Conservation (phyloP, 495 filamentous ascomycete species). For the Annulohypoxylon maeteangense region DNA sequence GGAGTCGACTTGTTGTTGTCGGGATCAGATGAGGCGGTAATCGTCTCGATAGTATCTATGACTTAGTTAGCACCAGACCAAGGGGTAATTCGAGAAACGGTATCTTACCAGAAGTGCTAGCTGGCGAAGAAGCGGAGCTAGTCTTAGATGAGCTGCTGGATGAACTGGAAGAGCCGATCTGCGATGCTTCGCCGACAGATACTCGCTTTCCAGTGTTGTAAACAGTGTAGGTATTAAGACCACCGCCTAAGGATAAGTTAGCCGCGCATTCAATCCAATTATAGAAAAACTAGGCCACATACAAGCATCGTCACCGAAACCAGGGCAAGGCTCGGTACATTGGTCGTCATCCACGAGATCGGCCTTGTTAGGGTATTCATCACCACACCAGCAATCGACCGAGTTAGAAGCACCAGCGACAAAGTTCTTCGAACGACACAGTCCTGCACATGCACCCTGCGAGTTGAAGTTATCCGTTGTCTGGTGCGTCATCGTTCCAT, state of each 20-base stretch:
- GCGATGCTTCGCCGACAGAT: conserved; percentile 39
- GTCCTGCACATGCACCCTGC: conserved; percentile 34
- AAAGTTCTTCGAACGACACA: conserved; percentile 26
- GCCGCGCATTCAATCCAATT: conserved; percentile 9
- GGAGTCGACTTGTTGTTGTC: conserved; percentile 55
- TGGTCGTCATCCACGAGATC: conserved; percentile 58
- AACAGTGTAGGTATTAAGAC: conserved; percentile 55
- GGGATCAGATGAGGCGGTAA: conserved; percentile 53
- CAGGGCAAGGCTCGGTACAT: conserved; percentile 69
- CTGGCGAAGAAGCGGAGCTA: conserved; percentile 16
- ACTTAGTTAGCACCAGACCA: conserved; percentile 7
- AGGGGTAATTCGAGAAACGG: background rate
- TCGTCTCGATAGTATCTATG: conserved; percentile 30
- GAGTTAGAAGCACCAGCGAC: conserved; percentile 38
- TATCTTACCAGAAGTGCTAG: conserved; percentile 35
- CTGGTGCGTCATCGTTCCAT: conserved; percentile 38
- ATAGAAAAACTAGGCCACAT: conserved; percentile 47
- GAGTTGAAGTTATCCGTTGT: conserved; percentile 32
- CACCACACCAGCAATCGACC: conserved; percentile 70
- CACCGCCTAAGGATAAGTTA: conserved; percentile 64
- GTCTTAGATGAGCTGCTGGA: conserved; percentile 31
- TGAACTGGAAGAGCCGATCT: conserved; percentile 38
- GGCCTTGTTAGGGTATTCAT: conserved; percentile 61
- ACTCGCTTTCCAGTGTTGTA: conserved; percentile 62
- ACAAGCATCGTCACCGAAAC: conserved; percentile 66